These are phyloP conservation scores for Lyophyllum shimeji DNA, from an alignment of 768 basidiomycete genomes.

Conservation along the genomic window DNA sequence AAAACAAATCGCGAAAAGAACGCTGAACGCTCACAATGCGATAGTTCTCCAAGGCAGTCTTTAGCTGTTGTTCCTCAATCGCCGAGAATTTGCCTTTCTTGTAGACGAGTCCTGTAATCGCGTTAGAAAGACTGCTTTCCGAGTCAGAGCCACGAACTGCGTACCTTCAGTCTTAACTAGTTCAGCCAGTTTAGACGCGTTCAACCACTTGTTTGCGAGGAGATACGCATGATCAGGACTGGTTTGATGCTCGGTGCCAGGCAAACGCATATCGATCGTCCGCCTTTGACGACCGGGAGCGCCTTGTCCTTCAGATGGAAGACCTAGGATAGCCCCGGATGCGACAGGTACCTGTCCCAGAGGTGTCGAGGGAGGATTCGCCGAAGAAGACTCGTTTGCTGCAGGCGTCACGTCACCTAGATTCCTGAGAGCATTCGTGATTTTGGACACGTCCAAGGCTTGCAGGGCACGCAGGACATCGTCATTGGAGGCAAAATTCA, in stretches of 20 bases:
- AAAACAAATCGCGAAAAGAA: background rate
- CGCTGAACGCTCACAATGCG: slow-evolving; percentile 41
- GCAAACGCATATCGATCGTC: slow-evolving; percentile 42
- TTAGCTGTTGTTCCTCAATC: slow-evolving; percentile 69
- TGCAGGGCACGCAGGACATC: slow-evolving; percentile 74
- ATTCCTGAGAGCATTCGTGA: slow-evolving; percentile 64
- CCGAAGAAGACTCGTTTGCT: slow-evolving; percentile 32
- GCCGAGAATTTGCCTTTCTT: slow-evolving; percentile 88
- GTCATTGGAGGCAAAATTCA: slow-evolving; percentile 59
- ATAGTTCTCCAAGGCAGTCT: slow-evolving; percentile 63
- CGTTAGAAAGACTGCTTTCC: slow-evolving; percentile 2
- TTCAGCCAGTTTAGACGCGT: slow-evolving; percentile 63
- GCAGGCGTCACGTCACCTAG: slow-evolving; percentile 58
- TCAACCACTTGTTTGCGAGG: slow-evolving; percentile 81
- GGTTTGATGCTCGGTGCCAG: slow-evolving; percentile 37
- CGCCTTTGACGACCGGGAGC: slow-evolving; percentile 30
- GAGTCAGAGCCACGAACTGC: background rate
- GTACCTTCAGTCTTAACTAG: slow-evolving; percentile 71
- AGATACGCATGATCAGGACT: slow-evolving; percentile 63
- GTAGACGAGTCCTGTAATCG: slow-evolving; percentile 67
- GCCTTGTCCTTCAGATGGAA: slow-evolving; percentile 28
- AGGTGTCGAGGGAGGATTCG: slow-evolving; percentile 27
- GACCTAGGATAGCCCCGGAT: slow-evolving; percentile 43
- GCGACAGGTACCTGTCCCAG: slow-evolving; percentile 42
- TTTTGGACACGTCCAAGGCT: slow-evolving; percentile 69